phyloP scores from a whole-genome alignment of 208 protist species.

The Herpetomonas tarakana region DNA sequence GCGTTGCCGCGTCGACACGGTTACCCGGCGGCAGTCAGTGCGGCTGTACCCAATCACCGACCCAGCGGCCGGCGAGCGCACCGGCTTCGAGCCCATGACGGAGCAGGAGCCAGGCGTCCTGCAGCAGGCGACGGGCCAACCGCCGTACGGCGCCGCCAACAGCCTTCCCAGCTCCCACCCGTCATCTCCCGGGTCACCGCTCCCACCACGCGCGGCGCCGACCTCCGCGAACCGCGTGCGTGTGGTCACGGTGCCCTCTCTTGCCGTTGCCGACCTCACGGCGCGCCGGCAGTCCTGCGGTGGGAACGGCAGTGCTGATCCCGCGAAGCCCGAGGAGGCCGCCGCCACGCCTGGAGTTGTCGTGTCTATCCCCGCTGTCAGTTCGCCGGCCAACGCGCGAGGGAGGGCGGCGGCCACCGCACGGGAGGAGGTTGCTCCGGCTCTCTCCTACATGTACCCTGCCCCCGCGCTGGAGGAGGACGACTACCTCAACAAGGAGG shows the following conservation, averaged over 20 bases:
- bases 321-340: too few species aligned
- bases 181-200: not conserved
- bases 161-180: not conserved
- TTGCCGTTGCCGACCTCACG: not conserved
- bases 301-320: not conserved
- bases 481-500: conserved; percentile 1
- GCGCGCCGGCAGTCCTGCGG: too few species aligned
- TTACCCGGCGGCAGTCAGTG: not conserved
- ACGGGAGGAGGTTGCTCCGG: not conserved
- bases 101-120: not conserved
- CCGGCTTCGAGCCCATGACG: not conserved
- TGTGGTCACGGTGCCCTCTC: too few species aligned
- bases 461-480: conserved; percentile 7
- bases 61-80: too few species aligned
- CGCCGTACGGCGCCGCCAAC: not conserved
- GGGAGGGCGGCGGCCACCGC: not conserved
- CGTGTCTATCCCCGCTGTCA: not conserved
- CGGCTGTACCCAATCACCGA: not conserved
- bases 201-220: not conserved
- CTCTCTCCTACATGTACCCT: conserved; percentile 4
- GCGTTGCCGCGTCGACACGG: not conserved
- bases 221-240: too few species aligned
- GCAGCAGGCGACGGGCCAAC: not conserved
- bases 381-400: too few species aligned
- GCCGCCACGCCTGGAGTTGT: too few species aligned